Evolutionary conservation across 257 asterid genomes (phyloP).

Genomic region (Solanum pinnatisectum): DNA sequence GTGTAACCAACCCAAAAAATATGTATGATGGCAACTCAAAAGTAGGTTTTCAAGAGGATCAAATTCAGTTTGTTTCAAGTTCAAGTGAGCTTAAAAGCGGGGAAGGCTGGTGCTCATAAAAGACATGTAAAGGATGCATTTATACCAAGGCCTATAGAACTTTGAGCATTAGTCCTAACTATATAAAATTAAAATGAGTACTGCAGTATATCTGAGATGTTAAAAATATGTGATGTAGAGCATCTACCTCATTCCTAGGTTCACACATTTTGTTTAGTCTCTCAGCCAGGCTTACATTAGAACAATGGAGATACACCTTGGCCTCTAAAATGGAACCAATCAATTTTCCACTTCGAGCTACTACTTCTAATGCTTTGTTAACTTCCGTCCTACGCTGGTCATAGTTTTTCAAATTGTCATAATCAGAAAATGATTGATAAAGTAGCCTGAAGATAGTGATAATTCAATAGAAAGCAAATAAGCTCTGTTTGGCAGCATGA

Average conservation of each 20-base stretch:
- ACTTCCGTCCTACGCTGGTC: conserved; percentile 86
- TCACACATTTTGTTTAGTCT: conserved; percentile 41
- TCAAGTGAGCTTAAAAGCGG: not conserved
- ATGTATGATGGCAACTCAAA: not conserved
- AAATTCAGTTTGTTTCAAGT: not conserved
- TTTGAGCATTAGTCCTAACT: not conserved
- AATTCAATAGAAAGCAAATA: not conserved
- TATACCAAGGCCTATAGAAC: not conserved
- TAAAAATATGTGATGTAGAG: conserved; percentile 66
- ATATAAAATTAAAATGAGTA: not conserved
- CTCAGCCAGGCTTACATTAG: conserved; percentile 40
- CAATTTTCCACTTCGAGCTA: conserved; percentile 68
- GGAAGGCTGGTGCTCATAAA: not conserved
- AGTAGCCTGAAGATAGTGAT: not conserved
- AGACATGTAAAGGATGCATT: not conserved
- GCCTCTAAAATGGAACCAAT: conserved; percentile 95
- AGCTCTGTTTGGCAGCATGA: not conserved
- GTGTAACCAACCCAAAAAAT: not conserved
- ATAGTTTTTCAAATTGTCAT: conserved; percentile 5
- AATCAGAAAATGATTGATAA: not conserved
- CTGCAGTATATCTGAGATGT: conserved; percentile 68
- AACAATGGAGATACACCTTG: conserved; percentile 61
- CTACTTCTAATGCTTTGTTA: conserved; percentile 83
- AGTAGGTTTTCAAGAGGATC: not conserved
- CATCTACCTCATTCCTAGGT: conserved; percentile 62